These are phyloP conservation scores for Scedosporium dehoogii DNA, from an alignment of 2,329 filamentous ascomycete species.

Conservation along the genomic window DNA sequence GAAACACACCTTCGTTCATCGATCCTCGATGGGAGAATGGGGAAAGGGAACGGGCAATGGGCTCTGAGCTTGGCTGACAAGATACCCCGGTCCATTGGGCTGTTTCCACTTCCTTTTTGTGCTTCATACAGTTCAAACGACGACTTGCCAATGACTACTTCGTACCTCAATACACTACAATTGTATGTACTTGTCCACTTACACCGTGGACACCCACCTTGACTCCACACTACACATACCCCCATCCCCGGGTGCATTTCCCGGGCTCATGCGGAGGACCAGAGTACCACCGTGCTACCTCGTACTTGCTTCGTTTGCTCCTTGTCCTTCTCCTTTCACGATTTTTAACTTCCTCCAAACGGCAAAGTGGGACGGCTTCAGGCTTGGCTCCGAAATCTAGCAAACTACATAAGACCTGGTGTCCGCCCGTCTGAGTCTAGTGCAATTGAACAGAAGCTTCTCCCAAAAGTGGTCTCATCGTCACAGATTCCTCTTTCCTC, in stretches of 20 bases:
- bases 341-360: neutral
- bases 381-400: neutral
- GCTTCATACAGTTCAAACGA: neutral
- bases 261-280: neutral
- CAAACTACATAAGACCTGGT: slow-evolving; percentile 3
- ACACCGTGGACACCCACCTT: neutral
- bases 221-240: neutral
- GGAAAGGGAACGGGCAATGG: neutral
- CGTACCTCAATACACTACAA: neutral
- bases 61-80: neutral
- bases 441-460: neutral
- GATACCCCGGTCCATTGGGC: neutral
- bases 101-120: slow-evolving; percentile 1
- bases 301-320: neutral
- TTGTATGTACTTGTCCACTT: neutral
- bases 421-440: neutral
- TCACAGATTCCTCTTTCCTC: neutral
- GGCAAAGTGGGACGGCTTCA: neutral
- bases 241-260: neutral
- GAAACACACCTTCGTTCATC: neutral
- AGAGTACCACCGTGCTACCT: neutral
- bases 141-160: neutral
- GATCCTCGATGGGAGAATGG: too few species aligned
- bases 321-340: neutral
- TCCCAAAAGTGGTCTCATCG: slow-evolving; percentile 1